These are phyloP conservation scores for Lycium barbarum DNA, from an alignment of 257 asterid genomes.

Conservation along the genomic window DNA sequence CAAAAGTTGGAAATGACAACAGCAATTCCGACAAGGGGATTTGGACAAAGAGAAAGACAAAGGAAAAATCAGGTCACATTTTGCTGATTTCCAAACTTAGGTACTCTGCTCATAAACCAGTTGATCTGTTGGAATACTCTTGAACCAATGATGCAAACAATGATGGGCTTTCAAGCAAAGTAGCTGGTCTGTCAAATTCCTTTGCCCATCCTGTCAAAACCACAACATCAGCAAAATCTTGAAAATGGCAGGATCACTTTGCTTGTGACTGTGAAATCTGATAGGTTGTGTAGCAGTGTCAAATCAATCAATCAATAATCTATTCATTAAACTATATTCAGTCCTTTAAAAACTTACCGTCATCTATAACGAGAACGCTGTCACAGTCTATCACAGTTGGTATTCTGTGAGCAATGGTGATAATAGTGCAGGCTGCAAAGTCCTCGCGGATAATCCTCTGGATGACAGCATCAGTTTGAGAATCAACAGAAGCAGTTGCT, in stretches of 20 bases:
- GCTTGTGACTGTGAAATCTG: not conserved
- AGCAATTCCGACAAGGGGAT: not conserved
- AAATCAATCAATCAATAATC: not conserved
- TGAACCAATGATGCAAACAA: constrained; percentile 67
- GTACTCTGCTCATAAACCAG: constrained; percentile 42
- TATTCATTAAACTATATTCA: not conserved
- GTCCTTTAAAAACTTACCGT: constrained; percentile 49
- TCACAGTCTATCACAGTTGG: constrained; percentile 78
- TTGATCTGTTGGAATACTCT: constrained; percentile 65
- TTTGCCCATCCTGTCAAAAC: constrained; percentile 56
- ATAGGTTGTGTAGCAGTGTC: not conserved
- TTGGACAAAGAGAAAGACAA: not conserved
- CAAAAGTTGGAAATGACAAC: not conserved
- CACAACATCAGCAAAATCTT: not conserved
- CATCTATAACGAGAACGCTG: constrained; percentile 63
- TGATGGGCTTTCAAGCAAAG: constrained; percentile 56
- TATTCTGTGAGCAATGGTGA: constrained; percentile 80
- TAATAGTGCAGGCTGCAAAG: constrained; percentile 60
- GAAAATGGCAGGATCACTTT: not conserved
- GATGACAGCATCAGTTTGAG: constrained; percentile 70
- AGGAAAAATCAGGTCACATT: not conserved
- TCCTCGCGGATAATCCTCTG: constrained; percentile 68
- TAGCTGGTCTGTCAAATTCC: constrained; percentile 66
- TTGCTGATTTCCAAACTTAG: not conserved
- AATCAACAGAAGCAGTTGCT: constrained; percentile 88